Percentiles rank a stretch among this genome's conserved stretches.
Conservation (phyloP, 1,284 basidiomycete species). For the Cystobasidiaceae sp. region DNA sequence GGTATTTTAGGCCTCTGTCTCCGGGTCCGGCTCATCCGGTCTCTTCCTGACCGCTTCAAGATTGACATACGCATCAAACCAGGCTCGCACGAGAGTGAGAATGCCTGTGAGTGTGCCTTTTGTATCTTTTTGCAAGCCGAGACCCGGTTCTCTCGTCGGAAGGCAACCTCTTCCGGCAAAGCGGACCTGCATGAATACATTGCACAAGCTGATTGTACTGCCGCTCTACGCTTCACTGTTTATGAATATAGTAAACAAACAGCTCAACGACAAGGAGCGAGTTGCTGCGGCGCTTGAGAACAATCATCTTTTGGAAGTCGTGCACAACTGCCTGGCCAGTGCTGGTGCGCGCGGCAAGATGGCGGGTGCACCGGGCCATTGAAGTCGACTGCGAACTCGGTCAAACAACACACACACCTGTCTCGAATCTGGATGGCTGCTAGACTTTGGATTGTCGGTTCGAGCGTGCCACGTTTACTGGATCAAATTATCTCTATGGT, state of each 20-base stretch:
- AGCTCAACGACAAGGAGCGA: constrained; percentile 96
- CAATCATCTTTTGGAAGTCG: constrained; percentile 72
- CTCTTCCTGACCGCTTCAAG: constrained; percentile 87
- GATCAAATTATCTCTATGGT: too few species aligned
- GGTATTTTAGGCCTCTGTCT: constrained; percentile 70
- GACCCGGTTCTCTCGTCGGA: too few species aligned
- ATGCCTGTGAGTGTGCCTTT: constrained; percentile 57
- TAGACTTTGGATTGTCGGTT: too few species aligned
- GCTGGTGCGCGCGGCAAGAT: constrained; percentile 49
- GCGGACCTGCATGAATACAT: too few species aligned
- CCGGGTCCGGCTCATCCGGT: constrained; percentile 80
- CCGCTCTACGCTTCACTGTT: not conserved
- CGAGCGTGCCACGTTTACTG: too few species aligned
- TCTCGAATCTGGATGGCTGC: too few species aligned
- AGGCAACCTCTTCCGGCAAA: too few species aligned
- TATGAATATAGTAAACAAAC: constrained; percentile 75
- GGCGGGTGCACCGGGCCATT: not conserved
- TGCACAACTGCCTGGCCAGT: constrained; percentile 74
- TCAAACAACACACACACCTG: not conserved
- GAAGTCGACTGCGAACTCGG: not conserved
- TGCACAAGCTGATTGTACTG: not conserved
- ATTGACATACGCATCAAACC: constrained; percentile 89
- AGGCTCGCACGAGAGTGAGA: constrained; percentile 92
- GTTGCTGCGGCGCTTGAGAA: constrained; percentile 97
- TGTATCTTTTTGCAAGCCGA: not conserved